Evolutionary conservation across 805 yeast species (phyloP).

Genomic region (Zygoascus bituminiphila): DNA sequence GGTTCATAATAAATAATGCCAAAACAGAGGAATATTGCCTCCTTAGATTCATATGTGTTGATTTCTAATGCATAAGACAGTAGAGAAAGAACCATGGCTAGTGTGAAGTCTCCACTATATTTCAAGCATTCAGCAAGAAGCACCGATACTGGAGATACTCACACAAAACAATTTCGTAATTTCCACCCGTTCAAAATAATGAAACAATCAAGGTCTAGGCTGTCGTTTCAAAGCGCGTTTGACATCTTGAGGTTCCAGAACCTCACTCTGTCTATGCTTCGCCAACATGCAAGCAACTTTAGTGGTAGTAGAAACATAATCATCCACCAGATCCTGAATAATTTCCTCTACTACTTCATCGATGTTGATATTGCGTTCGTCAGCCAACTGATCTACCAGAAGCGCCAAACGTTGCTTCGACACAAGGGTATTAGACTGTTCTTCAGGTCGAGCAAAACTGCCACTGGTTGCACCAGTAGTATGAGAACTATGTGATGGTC

Average conservation of each 20-base stretch:
- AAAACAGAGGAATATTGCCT: too few species aligned
- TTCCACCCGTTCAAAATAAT: too few species aligned
- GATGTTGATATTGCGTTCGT: neutral
- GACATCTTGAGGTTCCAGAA: neutral
- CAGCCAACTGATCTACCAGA: neutral
- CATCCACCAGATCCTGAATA: constrained; percentile 4
- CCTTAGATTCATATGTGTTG: too few species aligned
- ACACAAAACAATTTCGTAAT: too few species aligned
- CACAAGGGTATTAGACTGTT: neutral
- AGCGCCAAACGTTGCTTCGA: neutral
- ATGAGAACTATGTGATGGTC: neutral
- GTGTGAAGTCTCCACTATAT: too few species aligned
- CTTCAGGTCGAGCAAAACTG: neutral
- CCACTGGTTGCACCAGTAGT: neutral
- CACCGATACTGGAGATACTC: too few species aligned
- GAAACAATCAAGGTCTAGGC: too few species aligned
- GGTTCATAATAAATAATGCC: too few species aligned
- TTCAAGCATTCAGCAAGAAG: too few species aligned
- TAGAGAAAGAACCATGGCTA: too few species aligned
- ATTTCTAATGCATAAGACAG: too few species aligned
- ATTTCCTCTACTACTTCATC: constrained; percentile 2
- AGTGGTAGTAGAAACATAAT: constrained; percentile 1
- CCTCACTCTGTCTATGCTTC: constrained; percentile 2
- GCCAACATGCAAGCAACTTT: constrained; percentile 5
- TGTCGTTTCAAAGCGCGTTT: constrained; percentile 1